Evolutionary conservation across 176 grass and related monocot genomes (phyloP).

Genomic region (Zoysia pacifica): DNA sequence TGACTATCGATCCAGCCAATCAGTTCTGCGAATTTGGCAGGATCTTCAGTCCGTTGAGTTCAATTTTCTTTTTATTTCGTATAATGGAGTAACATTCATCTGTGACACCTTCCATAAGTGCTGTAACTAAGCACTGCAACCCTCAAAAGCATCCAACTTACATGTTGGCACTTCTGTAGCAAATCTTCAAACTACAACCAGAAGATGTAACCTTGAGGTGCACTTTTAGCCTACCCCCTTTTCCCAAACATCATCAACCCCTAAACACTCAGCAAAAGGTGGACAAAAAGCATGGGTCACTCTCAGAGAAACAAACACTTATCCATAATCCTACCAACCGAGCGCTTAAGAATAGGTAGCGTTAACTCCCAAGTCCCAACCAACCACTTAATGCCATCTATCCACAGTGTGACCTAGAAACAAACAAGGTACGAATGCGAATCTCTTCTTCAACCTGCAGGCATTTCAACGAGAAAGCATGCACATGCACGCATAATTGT

Average conservation of each 20-base stretch:
- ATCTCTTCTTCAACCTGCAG: slow-evolving; percentile 2
- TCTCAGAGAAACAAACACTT: slow-evolving; percentile 28
- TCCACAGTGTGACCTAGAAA: slow-evolving; percentile 5
- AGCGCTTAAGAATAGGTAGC: slow-evolving; percentile 28
- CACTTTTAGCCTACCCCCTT: neutral
- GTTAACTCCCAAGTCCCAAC: slow-evolving; percentile 46
- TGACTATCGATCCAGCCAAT: slow-evolving; percentile 23
- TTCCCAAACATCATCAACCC: neutral
- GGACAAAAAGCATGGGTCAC: slow-evolving; percentile 22
- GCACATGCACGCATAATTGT: slow-evolving; percentile 10
- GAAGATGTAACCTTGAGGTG: neutral
- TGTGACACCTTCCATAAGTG: neutral
- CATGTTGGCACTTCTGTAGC: slow-evolving; percentile 3
- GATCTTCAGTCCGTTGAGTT: neutral
- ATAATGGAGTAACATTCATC: neutral
- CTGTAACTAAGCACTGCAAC: slow-evolving; percentile 1
- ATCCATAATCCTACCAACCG: slow-evolving; percentile 50
- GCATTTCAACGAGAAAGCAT: slow-evolving; percentile 16
- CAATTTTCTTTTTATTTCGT: neutral
- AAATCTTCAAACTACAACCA: slow-evolving; percentile 8
- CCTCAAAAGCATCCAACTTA: neutral
- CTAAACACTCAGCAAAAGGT: slow-evolving; percentile 4
- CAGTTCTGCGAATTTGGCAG: neutral
- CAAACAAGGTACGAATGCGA: slow-evolving; percentile 22
- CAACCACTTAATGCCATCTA: slow-evolving; percentile 33